Conservation (phyloP, 1,284 basidiomycete genomes). For the Mixia osmundae region DNA sequence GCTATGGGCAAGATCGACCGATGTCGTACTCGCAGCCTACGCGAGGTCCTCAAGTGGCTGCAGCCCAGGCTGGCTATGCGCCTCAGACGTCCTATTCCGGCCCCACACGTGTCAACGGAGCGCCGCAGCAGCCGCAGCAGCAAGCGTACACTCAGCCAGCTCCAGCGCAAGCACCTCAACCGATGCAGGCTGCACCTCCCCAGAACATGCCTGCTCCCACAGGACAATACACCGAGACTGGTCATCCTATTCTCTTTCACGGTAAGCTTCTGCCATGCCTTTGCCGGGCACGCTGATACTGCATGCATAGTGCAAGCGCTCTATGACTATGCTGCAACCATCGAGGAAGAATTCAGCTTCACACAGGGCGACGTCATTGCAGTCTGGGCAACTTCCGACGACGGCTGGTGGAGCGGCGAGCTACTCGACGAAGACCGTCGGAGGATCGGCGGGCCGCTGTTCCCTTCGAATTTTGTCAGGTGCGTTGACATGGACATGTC, state of each 20-base stretch:
- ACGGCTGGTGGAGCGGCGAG: conserved; percentile 12
- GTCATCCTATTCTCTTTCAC: conserved; percentile 56
- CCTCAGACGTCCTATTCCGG: conserved; percentile 1
- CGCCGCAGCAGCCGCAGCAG: conserved; percentile 1
- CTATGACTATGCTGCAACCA: conserved; percentile 71
- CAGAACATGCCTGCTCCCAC: conserved; percentile 27
- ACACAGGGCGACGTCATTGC: conserved; percentile 16
- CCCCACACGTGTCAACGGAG: not conserved
- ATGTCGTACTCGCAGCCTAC: not conserved
- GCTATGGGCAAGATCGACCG: not conserved
- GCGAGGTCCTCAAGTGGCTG: not conserved
- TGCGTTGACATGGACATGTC: too few species aligned
- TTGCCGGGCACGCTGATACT: not conserved
- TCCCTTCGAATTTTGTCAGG: too few species aligned
- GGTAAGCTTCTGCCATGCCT: conserved; percentile 26
- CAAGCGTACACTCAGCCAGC: conserved; percentile 3
- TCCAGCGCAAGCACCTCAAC: conserved; percentile 2
- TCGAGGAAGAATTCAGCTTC: conserved; percentile 40
- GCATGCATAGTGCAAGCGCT: conserved; percentile 50
- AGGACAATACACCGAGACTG: conserved; percentile 49
- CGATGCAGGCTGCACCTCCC: conserved; percentile 3
- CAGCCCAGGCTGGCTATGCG: not conserved
- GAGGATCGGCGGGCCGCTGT: too few species aligned
- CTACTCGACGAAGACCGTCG: conserved; percentile 6
- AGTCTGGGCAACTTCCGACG: conserved; percentile 13